Evolutionary conservation across 129 eudicot genomes (phyloP).

Genomic region (Flaveria ramosissima): DNA sequence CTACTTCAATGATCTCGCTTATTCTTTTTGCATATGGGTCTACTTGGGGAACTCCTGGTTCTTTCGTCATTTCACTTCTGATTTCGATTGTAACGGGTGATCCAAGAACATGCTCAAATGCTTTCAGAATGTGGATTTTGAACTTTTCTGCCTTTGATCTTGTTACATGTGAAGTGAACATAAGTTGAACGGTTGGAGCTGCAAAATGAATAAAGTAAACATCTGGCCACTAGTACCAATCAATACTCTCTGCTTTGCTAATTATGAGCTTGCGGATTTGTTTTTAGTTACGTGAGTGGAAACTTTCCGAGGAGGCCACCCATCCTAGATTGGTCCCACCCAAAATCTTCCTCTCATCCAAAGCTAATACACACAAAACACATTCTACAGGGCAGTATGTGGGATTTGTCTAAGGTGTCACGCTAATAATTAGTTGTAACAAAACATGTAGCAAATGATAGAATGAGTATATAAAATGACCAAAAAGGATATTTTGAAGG

Average conservation of each 20-base stretch:
- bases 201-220: conserved; percentile 30
- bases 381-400: background rate
- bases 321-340: background rate
- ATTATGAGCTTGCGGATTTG: background rate
- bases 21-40: conserved; percentile 35
- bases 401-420: background rate
- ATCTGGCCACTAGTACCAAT: background rate
- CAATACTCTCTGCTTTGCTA: background rate
- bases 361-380: background rate
- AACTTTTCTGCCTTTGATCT: conserved; percentile 79
- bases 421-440: background rate
- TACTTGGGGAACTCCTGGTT: conserved; percentile 34
- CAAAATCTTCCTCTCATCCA: background rate
- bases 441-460: background rate
- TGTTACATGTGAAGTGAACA: conserved; percentile 66
- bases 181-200: conserved; percentile 85
- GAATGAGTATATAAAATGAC: background rate
- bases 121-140: conserved; percentile 66
- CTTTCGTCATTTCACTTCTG: conserved; percentile 53
- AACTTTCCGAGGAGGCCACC: background rate
- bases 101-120: conserved; percentile 84
- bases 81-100: conserved; percentile 86
- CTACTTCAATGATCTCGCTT: conserved; percentile 75
- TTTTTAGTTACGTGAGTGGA: background rate
- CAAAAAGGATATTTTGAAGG: background rate